Evolutionary conservation across 306 rosid species (phyloP).

Genomic region (Pyrus pyrifolia): DNA sequence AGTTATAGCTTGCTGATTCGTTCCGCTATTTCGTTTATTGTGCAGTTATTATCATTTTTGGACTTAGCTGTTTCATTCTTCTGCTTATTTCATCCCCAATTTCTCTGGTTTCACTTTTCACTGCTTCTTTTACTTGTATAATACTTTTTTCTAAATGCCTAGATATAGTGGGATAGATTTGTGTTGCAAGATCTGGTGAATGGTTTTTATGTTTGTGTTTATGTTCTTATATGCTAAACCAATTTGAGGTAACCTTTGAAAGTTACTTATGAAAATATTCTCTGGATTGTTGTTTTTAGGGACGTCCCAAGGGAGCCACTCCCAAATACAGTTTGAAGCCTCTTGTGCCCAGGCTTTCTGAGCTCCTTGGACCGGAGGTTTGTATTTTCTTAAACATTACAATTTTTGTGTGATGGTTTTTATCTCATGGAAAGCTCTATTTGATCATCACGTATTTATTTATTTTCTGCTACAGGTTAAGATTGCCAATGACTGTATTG

Average conservation of each 20-base stretch:
- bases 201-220: neutral
- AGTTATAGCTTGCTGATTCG: neutral
- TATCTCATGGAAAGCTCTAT: neutral
- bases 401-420: neutral
- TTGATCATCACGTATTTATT: neutral
- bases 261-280: neutral
- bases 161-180: neutral
- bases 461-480: slow-evolving; percentile 35
- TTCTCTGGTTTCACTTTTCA: neutral
- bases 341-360: slow-evolving; percentile 79
- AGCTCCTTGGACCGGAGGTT: slow-evolving; percentile 71
- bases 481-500: slow-evolving; percentile 66
- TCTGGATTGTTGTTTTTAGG: slow-evolving; percentile 45
- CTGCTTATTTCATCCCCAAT: neutral
- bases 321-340: slow-evolving; percentile 94
- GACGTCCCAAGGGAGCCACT: slow-evolving; percentile 95
- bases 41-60: neutral
- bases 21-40: neutral
- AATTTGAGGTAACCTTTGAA: neutral
- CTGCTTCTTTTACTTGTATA: neutral
- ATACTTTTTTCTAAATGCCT: neutral
- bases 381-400: neutral
- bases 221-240: neutral
- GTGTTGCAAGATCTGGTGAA: neutral
- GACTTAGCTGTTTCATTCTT: neutral